Evolutionary conservation across 2,329 filamentous ascomycete genomes (phyloP), one percentile per base, ranked within the genome.

Genomic region (Colletotrichum sp.): DNA sequence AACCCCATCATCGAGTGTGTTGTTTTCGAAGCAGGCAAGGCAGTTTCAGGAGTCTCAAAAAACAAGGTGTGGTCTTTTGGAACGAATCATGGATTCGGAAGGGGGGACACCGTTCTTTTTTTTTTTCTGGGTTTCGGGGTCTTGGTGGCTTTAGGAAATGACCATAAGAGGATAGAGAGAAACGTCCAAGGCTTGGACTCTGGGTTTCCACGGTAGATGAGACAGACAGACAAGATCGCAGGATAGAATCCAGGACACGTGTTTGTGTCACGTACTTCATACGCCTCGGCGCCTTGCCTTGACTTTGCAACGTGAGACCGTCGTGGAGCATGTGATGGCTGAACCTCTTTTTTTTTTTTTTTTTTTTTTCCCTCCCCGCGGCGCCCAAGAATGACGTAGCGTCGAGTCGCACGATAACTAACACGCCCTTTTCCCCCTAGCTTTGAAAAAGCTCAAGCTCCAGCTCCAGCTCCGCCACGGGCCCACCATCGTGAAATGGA

Each of bases 31-130:
- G 71, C 71, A 69, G 52, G 59, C 64, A 74, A 69, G 74, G 71
- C 36, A 71, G 74, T 70, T 76, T 48, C 16, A 76, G 74, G 71
- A 70, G 74, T 76, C 71, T 63, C 38, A 59, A 73, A 68, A 68
- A 59, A 69, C 30, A 66, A 52, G 55, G 66, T 36, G 18, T 28
- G 21, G 24, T 62, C 55, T 34, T 52, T 69, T 69, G 61, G 64
- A 56, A 65, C 18, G 48, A 65, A 65, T 24, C 38, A 24, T 69
- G 32, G 48, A 74, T 63, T 52, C 66, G 63, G 56, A 64, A 24
- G 7, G 52, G 7, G 16, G 58, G 7, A 30, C 58, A 48, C 58
- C 26, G 28, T 21, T 72, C 18, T 18, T 64, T 70, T 66, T 61
- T n/a, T n/a, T 61, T 65, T 74, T 48, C 36, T 38, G 28, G 69